Base-by-base conservation (phyloP, 768 basidiomycete species). In the Termitomyces sp. region DNA sequence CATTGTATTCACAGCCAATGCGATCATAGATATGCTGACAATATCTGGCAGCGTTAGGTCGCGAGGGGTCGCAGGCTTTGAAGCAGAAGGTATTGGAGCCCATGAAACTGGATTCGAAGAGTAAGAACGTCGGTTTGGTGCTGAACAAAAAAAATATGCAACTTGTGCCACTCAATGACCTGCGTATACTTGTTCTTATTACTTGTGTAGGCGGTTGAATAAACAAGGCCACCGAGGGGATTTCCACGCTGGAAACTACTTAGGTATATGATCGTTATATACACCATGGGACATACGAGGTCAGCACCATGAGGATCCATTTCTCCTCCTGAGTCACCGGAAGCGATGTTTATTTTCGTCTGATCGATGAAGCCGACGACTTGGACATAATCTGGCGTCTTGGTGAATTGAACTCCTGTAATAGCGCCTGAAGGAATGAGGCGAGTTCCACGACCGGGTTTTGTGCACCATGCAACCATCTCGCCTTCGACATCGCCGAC, bases 391-490 rank as follows among this genome's bases (percentile, higher is more conserved):
- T 80, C 78, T 5, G 81, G 78, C 1, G 86, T 85, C 61, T 77
- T 71, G 21, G 86, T 75, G n/a, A 71, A 68, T 47, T 70, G 70
- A 37, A 65, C 69, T 19, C 69, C 69, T 30, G 57, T 57, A 15
- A 71, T 54, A 12, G 70, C 62, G 15, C 69, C 69, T 50, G 67
- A 44, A 17, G 83, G 86, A 54, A 87, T 83, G 46, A 71, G 37
- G 53, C 77, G 30, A 62, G 76, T 31, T 69, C 79, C 52, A 66
- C 80, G 59, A 58, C 80, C 62, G 71, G 76, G 75, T 67, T 86
- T 82, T 19, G 83, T 81, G 73, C 89, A 94, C 78, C 82, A 94
- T 1, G 88, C 82, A 9, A 93, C 85, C 63, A 82, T 84, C 65
- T 82, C 73, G 33, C 78, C 84, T 67, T 93, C 91, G 1, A 78